Evolutionary conservation across 2,329 filamentous ascomycete species (phyloP), one percentile per base, ranked within the genome.

Genomic region (Colletotrichum destructivum): DNA sequence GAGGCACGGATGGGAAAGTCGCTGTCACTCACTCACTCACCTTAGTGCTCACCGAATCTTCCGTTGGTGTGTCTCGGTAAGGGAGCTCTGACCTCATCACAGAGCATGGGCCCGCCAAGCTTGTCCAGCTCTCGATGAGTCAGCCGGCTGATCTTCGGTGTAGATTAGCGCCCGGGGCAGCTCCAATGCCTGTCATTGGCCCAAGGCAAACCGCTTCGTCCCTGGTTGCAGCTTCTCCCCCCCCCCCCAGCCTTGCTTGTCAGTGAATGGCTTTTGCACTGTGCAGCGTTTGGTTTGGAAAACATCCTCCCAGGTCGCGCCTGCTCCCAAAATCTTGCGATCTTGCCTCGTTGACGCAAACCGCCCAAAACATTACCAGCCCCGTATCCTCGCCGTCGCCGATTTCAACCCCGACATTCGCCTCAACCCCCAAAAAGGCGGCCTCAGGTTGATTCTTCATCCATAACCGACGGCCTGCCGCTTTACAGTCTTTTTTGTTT

Each of bases 291-390:
- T 62, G 57, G 65, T 13, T 8, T 47, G 54, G 44, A 71, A 71
- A 71, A 69, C 69, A 71, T 72, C 40, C 60, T 21, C 18, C 40
- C 40, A 11, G 57, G 65, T 69, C 69, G 59, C 69, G 69, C 65
- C 31, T 57, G 46, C 38, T 54, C 23, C 66, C 69, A 69, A 69
- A 72, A 69, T 64, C 65, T 60, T 69, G 69, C 65, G 65, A 64
- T 51, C 16, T 23, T 38, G 62, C 40, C 46, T 68, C 8, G 9
- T 66, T 42, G 54, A 52, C 62, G 66, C 42, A 26, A 63, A 69
- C 42, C 56, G 54, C 52, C 44, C 40, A 55, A 63, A 21, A 38
- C 49, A 42, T 15, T 18, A 13, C 12, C 54, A 21, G n/a, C 23
- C 23, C 11, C n/a, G 51, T 52, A 51, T 42, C 9, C 8, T 46